Evolutionary conservation across 2,329 filamentous ascomycete genomes (phyloP), one percentile per base, ranked within the genome.

Genomic region (Mollisia scopiformis): DNA sequence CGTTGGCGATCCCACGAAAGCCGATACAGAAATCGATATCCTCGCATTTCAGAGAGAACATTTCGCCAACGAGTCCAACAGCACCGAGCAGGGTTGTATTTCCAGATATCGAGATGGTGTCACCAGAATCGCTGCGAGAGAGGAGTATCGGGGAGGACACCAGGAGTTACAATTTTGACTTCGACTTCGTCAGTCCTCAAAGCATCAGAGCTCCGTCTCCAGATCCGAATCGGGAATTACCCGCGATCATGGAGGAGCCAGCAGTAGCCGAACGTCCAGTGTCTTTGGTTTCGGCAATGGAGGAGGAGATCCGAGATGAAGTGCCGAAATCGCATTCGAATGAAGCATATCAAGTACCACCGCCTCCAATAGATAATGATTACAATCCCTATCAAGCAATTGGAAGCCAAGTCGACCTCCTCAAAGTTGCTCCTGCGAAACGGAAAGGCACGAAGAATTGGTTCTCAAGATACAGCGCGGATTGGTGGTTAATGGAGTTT

Each of bases 401-500:
- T 5, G 43, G 43, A 31, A 51, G 49, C 27, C 49, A 51, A 33
- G 27, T 33, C 5, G 28, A 51, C n/a, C 28, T 51, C 16, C 28
- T 51, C 4, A 31, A 51, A 2, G 11, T 30, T 19, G 23, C 23
- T 33, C 28, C 10, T 19, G n/a, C 30, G 1, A 33, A 33, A 33
- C 6, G 8, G 11, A 31, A 33, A 51, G 30, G 21, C 6, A 47
- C 43, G 13, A 47, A 23, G 39, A 49, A 51, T 27, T 61, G 55
- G 54, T 49, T 25, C 21, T 47, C 7, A 11, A 13, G 27, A 33
- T 10, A 33, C 19, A 51, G 27, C 28, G 7, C 31, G 8, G 23
- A 51, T 27, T 61, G 55, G 58, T 56, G 52, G 62, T 6, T 58
- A 11, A 25, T 28, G 35, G 60, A 59, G 39, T 28, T 59, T 25